These are phyloP conservation scores for Geotrichum phurueaensis DNA, from an alignment of 1,139 yeast genomes.

Conservation along the genomic window DNA sequence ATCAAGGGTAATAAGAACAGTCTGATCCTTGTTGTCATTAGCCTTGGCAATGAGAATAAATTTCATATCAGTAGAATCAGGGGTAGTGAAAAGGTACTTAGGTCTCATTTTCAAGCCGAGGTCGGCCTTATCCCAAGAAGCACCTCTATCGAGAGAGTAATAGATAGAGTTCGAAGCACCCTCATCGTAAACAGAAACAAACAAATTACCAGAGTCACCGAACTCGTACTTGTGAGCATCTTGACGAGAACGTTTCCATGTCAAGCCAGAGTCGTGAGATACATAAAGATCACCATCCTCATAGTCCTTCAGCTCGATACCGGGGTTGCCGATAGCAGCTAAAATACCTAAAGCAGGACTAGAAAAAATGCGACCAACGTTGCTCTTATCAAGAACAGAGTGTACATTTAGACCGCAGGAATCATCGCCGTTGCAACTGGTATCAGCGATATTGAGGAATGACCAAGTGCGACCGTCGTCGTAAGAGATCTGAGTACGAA, in stretches of 20 bases:
- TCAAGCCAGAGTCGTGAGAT: slow-evolving; percentile 72
- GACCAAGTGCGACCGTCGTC: slow-evolving; percentile 66
- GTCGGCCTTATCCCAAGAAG: slow-evolving; percentile 50
- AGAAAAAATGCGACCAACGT: slow-evolving; percentile 51
- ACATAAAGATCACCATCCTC: slow-evolving; percentile 42
- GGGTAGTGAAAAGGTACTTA: slow-evolving; percentile 47
- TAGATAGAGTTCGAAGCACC: slow-evolving; percentile 29
- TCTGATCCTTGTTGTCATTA: slow-evolving; percentile 28
- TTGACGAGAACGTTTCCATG: slow-evolving; percentile 58
- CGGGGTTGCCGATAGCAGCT: slow-evolving; percentile 42
- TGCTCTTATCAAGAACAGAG: slow-evolving; percentile 46
- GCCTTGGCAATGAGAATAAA: slow-evolving; percentile 51
- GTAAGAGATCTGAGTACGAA: slow-evolving; percentile 45
- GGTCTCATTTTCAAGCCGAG: slow-evolving; percentile 50
- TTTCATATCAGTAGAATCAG: slow-evolving; percentile 67
- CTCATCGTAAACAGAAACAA: slow-evolving; percentile 52
- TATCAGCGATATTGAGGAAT: slow-evolving; percentile 44
- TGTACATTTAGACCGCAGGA: slow-evolving; percentile 55
- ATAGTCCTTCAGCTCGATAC: slow-evolving; percentile 27
- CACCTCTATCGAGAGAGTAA: slow-evolving; percentile 73
- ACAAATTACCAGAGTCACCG: slow-evolving; percentile 77
- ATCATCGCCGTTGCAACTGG: slow-evolving; percentile 36
- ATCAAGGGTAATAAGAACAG: slow-evolving; percentile 47
- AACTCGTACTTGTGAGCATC: slow-evolving; percentile 54
- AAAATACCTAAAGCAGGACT: slow-evolving; percentile 72